phyloP scores from a whole-genome alignment of 306 rosid genomes.

The Sindora glabra region DNA sequence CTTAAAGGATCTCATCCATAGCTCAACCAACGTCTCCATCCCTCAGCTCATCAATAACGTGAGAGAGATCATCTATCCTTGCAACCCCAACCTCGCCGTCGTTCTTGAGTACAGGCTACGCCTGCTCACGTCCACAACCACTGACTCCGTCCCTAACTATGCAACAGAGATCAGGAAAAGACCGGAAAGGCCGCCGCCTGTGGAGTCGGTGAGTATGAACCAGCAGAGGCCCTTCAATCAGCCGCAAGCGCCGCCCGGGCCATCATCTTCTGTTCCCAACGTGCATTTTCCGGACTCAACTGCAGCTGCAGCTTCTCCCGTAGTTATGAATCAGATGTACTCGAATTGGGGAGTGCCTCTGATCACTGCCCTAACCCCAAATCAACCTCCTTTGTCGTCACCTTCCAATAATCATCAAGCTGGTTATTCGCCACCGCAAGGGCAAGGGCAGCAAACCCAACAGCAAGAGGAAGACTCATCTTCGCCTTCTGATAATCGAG shows the following conservation, averaged over 20 bases:
- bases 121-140: constrained; percentile 30
- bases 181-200: constrained; percentile 2
- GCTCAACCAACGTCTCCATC: constrained; percentile 66
- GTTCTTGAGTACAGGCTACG: constrained; percentile 84
- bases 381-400: constrained; percentile 17
- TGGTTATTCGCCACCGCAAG: constrained; percentile 12
- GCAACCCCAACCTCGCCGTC: constrained; percentile 84
- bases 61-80: constrained; percentile 83
- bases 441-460: constrained; percentile 14
- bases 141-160: constrained; percentile 5
- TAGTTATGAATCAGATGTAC: constrained; percentile 30
- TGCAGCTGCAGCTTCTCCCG: background rate
- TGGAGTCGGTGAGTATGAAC: background rate
- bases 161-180: constrained; percentile 4
- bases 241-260: background rate
- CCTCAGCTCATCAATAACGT: constrained; percentile 92
- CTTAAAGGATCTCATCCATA: constrained; percentile 77
- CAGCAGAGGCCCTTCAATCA: constrained; percentile 10
- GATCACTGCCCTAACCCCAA: background rate
- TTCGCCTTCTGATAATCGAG: background rate
- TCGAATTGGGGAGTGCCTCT: constrained; percentile 45
- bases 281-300: constrained; percentile 19
- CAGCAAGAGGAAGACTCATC: constrained; percentile 24
- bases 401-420: background rate
- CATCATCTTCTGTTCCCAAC: background rate